Conservation (phyloP, 2,329 filamentous ascomycete genomes). For the Pseudocercospora cruenta region DNA sequence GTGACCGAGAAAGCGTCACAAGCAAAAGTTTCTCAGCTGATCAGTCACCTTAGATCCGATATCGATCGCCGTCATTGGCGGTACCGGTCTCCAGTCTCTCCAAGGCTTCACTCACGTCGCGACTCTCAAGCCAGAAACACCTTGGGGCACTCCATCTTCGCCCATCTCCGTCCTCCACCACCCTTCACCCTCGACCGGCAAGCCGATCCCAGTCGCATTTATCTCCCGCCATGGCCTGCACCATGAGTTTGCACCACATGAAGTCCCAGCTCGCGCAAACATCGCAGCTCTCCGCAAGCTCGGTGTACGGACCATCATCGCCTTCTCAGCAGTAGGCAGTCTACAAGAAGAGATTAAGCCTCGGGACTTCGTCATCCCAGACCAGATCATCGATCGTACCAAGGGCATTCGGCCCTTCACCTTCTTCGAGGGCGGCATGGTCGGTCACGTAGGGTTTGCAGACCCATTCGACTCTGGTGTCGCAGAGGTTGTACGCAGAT, state of each 20-base stretch:
- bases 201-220: slow-evolving; percentile 75
- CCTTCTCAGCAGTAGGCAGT: slow-evolving; percentile 92
- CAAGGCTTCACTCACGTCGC: slow-evolving; percentile 86
- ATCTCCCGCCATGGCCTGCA: slow-evolving; percentile 86
- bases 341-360: slow-evolving; percentile 91
- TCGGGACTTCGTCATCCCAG: slow-evolving; percentile 93
- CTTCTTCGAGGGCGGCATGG: slow-evolving; percentile 90
- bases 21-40: neutral
- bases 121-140: slow-evolving; percentile 73
- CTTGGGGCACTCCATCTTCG: slow-evolving; percentile 81
- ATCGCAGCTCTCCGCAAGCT: slow-evolving; percentile 93
- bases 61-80: slow-evolving; percentile 60
- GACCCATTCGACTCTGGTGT: slow-evolving; percentile 88
- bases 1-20: neutral
- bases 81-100: slow-evolving; percentile 87
- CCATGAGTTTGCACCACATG: slow-evolving; percentile 90
- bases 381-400: slow-evolving; percentile 96
- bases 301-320: slow-evolving; percentile 87
- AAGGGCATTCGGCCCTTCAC: slow-evolving; percentile 94
- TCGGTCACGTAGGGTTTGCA: slow-evolving; percentile 92
- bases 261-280: slow-evolving; percentile 93
- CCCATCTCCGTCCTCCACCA: slow-evolving; percentile 88
- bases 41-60: slow-evolving; percentile 47
- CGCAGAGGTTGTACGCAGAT: slow-evolving; percentile 74
- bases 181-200: slow-evolving; percentile 68